Conservation (phyloP, 306 rosid genomes). For the Albizia julibrissin region DNA sequence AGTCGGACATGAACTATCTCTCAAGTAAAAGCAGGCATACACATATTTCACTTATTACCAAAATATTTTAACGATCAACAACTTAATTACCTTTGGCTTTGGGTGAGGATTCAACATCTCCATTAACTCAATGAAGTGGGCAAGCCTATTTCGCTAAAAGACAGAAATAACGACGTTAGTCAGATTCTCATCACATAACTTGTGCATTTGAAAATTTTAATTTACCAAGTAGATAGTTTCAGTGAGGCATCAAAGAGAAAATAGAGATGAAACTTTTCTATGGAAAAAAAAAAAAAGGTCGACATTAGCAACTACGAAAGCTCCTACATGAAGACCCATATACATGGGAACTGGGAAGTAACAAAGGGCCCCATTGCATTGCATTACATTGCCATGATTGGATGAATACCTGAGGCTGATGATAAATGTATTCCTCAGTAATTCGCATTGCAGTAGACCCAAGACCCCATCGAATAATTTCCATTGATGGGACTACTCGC, state of each 20-base stretch:
- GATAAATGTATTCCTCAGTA: constrained; percentile 89
- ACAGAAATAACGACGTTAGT: constrained; percentile 34
- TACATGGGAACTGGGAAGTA: constrained; percentile 24
- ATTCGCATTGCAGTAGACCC: constrained; percentile 91
- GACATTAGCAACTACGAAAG: constrained; percentile 16
- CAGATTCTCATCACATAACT: neutral
- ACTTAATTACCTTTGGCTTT: constrained; percentile 74
- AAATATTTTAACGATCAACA: constrained; percentile 8
- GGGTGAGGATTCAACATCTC: constrained; percentile 94
- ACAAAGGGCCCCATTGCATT: neutral
- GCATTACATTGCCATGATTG: constrained; percentile 22
- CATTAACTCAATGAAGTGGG: constrained; percentile 89
- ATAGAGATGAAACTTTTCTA: constrained; percentile 9
- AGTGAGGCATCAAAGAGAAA: neutral
- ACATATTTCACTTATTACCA: neutral
- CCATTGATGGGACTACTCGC: constrained; percentile 90
- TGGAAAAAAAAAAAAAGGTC: constrained; percentile 24
- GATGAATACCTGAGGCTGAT: constrained; percentile 81
- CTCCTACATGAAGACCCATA: constrained; percentile 14
- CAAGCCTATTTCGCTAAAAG: constrained; percentile 77
- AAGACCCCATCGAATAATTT: constrained; percentile 93
- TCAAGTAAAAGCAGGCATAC: neutral
- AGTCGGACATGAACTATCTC: neutral
- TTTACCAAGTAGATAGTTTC: constrained; percentile 14
- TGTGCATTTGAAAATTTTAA: constrained; percentile 13